Conservation (phyloP, 495 filamentous ascomycete species). For the Wilcoxina mikolae region DNA sequence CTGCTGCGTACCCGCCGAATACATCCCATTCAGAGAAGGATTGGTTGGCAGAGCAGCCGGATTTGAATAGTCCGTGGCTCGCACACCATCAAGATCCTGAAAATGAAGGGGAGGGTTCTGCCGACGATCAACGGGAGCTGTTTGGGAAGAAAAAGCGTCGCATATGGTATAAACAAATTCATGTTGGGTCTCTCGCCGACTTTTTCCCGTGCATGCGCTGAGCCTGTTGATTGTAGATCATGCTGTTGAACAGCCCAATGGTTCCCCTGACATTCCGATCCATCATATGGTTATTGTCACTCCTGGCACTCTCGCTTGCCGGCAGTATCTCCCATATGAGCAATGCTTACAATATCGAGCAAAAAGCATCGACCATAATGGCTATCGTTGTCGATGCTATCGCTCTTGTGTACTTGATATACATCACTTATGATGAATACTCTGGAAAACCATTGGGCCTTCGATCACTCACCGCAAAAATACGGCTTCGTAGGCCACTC, state of each 20-base stretch:
- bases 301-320: conserved; percentile 66
- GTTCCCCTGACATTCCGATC: conserved; percentile 73
- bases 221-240: conserved; percentile 32
- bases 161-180: conserved; percentile 42
- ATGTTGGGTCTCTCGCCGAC: conserved; percentile 24
- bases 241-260: conserved; percentile 62
- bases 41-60: conserved; percentile 40
- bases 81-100: conserved; percentile 37
- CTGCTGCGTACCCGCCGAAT: conserved; percentile 36
- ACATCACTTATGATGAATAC: conserved; percentile 95
- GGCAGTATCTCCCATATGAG: conserved; percentile 55
- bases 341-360: conserved; percentile 28
- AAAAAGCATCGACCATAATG: conserved; percentile 61
- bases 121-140: conserved; percentile 15
- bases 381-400: conserved; percentile 81
- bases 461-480: conserved; percentile 65
- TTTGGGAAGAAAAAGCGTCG: conserved; percentile 31
- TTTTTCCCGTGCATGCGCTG: conserved; percentile 7
- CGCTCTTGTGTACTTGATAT: conserved; percentile 75
- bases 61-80: conserved; percentile 39
- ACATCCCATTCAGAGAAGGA: conserved; percentile 38
- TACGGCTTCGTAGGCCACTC: conserved; percentile 47
- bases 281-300: conserved; percentile 67
- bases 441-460: conserved; percentile 82
- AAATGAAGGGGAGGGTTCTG: conserved; percentile 32